These are phyloP conservation scores for Macaranga tanarius DNA, from an alignment of 441 rosid species.

Conservation along the genomic window DNA sequence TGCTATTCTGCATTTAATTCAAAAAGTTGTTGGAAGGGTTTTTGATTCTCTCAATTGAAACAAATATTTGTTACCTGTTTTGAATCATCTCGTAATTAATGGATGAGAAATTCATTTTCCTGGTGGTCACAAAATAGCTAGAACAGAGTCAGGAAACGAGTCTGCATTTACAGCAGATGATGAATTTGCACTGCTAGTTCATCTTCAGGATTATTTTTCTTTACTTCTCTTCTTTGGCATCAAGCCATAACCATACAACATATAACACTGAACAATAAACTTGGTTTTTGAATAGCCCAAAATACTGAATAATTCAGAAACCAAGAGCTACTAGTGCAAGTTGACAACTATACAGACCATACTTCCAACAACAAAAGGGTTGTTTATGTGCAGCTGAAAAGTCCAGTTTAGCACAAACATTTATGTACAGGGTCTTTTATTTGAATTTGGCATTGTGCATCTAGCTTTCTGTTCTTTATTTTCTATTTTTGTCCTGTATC, in stretches of 20 bases:
- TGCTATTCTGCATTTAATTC: too few relatives aligned
- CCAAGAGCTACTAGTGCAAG: not conserved
- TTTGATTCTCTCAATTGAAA: too few relatives aligned
- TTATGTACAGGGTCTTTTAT: conserved; percentile 22
- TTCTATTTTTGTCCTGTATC: too few relatives aligned
- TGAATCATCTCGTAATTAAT: too few relatives aligned
- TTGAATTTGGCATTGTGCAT: too few relatives aligned
- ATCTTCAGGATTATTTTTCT: not conserved
- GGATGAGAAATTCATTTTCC: too few relatives aligned
- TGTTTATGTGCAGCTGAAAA: conserved; percentile 2
- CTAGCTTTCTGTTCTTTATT: too few relatives aligned
- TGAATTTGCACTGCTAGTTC: not conserved
- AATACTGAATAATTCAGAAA: conserved; percentile 11
- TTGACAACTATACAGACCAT: conserved; percentile 10
- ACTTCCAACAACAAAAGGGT: conserved; percentile 7
- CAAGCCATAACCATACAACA: conserved; percentile 1
- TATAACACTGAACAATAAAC: not conserved
- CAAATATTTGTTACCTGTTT: too few relatives aligned
- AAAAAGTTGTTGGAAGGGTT: not conserved
- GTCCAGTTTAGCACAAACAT: conserved; percentile 17
- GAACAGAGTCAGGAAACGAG: not conserved
- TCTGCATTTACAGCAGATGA: not conserved
- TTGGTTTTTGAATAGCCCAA: not conserved
- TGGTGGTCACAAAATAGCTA: too few relatives aligned
- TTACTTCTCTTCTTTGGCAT: not conserved